Percentiles rank a stretch among this genome's conserved stretches.
Evolutionary conservation across 805 yeast genomes (phyloP).

Genomic region (Metschnikowia lochheadii): DNA sequence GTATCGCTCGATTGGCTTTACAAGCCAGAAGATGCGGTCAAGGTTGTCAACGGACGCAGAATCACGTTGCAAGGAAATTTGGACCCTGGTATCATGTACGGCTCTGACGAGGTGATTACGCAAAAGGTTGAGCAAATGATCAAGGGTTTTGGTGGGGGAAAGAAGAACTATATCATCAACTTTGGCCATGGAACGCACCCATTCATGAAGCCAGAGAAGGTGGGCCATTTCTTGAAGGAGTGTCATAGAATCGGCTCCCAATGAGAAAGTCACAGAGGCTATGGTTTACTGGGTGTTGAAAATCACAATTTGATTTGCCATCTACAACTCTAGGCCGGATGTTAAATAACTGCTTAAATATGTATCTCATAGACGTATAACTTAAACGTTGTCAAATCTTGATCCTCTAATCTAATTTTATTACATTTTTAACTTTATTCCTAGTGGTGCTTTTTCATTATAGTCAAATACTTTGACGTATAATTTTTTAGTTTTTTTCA

Average conservation of each 20-base stretch:
- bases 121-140: slow-evolving; percentile 85
- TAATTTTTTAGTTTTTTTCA: no score
- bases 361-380: not conserved
- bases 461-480: no score
- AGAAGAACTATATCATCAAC: slow-evolving; percentile 84
- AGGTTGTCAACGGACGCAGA: slow-evolving; percentile 63
- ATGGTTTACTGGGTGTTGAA: not conserved
- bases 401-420: not conserved
- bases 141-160: slow-evolving; percentile 89
- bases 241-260: slow-evolving; percentile 73
- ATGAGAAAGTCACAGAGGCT: slow-evolving; percentile 13
- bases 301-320: not conserved
- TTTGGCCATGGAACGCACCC: slow-evolving; percentile 99
- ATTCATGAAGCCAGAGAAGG: slow-evolving; percentile 89
- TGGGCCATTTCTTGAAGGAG: slow-evolving; percentile 80
- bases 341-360: not conserved
- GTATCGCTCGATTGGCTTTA: slow-evolving; percentile 94
- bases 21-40: slow-evolving; percentile 80
- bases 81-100: slow-evolving; percentile 94
- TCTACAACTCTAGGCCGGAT: not conserved
- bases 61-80: slow-evolving; percentile 90
- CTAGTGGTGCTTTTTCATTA: no score
- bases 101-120: slow-evolving; percentile 76
- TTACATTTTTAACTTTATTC: not conserved
- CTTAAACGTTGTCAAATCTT: no score